These are phyloP conservation scores for Aspergillus bombycis DNA, from an alignment of 2,329 filamentous ascomycete genomes.

Conservation along the genomic window DNA sequence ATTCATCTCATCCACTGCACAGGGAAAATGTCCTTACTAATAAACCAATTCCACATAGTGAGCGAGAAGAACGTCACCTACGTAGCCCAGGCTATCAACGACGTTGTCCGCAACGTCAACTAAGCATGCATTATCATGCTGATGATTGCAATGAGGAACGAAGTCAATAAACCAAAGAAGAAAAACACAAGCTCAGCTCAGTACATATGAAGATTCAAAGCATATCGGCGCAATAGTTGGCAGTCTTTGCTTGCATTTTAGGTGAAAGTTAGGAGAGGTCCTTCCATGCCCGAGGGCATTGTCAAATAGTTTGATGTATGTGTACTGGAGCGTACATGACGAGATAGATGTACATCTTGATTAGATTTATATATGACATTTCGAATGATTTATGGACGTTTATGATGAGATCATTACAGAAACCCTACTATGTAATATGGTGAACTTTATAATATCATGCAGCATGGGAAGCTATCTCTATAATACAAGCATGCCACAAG, in stretches of 20 bases:
- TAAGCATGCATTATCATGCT: conserved; percentile 10
- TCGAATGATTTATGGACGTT: background rate
- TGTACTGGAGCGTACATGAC: background rate
- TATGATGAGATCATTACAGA: background rate
- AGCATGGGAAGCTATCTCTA: conserved; percentile 16
- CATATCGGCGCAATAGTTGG: background rate
- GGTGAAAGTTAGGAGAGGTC: background rate
- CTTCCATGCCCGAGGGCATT: background rate
- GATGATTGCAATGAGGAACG: background rate
- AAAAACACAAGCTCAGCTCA: background rate
- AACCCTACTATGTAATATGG: background rate
- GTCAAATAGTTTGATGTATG: background rate
- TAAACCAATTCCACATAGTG: conserved; percentile 25
- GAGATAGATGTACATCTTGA: background rate
- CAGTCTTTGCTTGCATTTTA: background rate
- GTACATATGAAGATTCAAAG: background rate
- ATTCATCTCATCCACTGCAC: background rate
- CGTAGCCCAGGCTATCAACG: conserved; percentile 43
- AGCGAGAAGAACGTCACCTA: conserved; percentile 45
- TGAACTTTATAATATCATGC: background rate
- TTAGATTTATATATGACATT: background rate
- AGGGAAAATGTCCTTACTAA: conserved; percentile 7
- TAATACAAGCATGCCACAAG: conserved; percentile 16
- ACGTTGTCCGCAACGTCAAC: conserved; percentile 40
- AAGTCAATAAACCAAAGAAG: background rate